Percentiles rank a stretch among this genome's conserved stretches.
These are phyloP conservation scores for Caloboletus inedulis DNA, from an alignment of 1,284 basidiomycete species.

Conservation along the genomic window DNA sequence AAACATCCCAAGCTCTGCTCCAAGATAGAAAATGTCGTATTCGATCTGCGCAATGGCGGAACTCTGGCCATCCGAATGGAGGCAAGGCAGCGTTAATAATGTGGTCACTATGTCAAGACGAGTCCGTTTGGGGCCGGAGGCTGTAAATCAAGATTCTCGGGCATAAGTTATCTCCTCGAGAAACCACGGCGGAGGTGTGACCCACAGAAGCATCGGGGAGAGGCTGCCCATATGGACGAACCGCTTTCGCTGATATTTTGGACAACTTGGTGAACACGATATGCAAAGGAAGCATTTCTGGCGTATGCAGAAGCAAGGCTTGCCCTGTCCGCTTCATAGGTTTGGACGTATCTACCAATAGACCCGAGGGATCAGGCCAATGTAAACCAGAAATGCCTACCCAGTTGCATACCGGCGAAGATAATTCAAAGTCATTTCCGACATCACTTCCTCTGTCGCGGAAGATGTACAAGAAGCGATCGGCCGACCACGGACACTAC, in stretches of 20 bases:
- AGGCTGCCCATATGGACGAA: constrained; percentile 3
- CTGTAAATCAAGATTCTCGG: constrained; percentile 6
- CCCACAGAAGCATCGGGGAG: constrained; percentile 15
- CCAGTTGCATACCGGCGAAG: constrained; percentile 26
- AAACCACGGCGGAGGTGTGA: background rate
- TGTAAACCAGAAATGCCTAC: background rate
- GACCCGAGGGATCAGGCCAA: constrained; percentile 7
- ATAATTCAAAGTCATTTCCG: constrained; percentile 32
- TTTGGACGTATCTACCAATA: constrained; percentile 29
- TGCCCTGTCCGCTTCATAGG: constrained; percentile 31
- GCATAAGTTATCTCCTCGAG: constrained; percentile 3
- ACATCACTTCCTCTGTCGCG: constrained; percentile 24
- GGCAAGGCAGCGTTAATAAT: constrained; percentile 24
- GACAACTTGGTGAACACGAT: constrained; percentile 21
- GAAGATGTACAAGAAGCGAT: background rate
- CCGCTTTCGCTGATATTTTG: background rate
- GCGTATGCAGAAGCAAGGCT: constrained; percentile 34
- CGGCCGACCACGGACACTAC: background rate
- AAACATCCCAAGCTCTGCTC: constrained; percentile 27
- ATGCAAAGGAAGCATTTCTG: constrained; percentile 30
- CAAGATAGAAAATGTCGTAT: constrained; percentile 34
- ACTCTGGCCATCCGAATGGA: constrained; percentile 17
- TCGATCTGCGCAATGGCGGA: constrained; percentile 14
- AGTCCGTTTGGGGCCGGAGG: constrained; percentile 15
- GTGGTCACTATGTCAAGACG: constrained; percentile 28